Evolutionary conservation across 2,329 filamentous ascomycete genomes (phyloP).

Genomic region (Colletotrichum gloeosporioides): DNA sequence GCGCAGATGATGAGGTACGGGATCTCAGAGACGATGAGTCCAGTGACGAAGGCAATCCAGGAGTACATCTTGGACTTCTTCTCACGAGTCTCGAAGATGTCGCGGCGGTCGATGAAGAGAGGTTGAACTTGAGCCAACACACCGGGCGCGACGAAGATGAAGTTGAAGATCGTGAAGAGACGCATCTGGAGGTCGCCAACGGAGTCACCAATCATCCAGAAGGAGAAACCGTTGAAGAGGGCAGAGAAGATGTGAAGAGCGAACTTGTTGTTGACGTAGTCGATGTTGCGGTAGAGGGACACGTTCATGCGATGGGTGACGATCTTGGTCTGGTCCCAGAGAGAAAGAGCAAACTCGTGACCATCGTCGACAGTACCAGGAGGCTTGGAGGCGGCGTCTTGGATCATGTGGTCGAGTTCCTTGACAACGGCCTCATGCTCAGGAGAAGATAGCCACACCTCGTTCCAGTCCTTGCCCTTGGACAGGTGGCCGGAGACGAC

Average conservation of each 20-base stretch:
- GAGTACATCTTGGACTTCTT: conserved; percentile 67
- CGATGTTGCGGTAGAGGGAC: conserved; percentile 69
- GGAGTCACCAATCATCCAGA: conserved; percentile 62
- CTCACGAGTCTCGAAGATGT: conserved; percentile 64
- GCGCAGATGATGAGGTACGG: conserved; percentile 50
- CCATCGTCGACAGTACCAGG: conserved; percentile 52
- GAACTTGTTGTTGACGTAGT: conserved; percentile 71
- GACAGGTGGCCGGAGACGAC: conserved; percentile 56
- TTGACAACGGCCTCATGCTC: conserved; percentile 60
- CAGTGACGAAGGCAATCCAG: conserved; percentile 64
- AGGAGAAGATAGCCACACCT: conserved; percentile 72
- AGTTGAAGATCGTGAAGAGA: conserved; percentile 67
- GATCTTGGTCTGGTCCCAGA: conserved; percentile 66
- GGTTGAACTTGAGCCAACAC: conserved; percentile 65
- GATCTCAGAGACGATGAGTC: conserved; percentile 52
- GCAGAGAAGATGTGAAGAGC: conserved; percentile 58
- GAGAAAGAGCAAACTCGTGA: conserved; percentile 74
- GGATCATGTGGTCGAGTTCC: conserved; percentile 69
- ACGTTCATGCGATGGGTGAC: conserved; percentile 68
- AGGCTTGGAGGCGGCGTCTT: conserved; percentile 54
- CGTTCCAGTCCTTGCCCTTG: conserved; percentile 64
- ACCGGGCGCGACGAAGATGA: conserved; percentile 66
- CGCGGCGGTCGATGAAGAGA: conserved; percentile 60
- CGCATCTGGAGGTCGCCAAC: conserved; percentile 57
- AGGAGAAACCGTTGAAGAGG: conserved; percentile 66